A percentile compares a stretch with the other conserved stretches of the same genome.
Evolutionary conservation across 2,329 filamentous ascomycete genomes (phyloP).

Genomic region (Alternaria postmessia): DNA sequence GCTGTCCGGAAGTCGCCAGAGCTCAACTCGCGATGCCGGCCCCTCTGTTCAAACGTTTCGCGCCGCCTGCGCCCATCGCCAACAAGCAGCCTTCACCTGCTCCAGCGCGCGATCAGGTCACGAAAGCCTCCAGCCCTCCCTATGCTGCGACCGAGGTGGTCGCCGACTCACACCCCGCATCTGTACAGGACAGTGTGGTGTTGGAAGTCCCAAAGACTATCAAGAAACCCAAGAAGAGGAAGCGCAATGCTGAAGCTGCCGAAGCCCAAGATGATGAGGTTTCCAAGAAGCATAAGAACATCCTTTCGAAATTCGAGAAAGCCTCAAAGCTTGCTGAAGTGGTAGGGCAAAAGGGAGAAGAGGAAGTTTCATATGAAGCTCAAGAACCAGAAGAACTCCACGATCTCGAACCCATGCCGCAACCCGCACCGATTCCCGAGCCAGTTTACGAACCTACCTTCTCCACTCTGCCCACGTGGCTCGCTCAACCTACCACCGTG

Average conservation of each 20-base stretch:
- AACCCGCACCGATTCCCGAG: conserved; percentile 71
- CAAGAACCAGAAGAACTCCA: conserved; percentile 61
- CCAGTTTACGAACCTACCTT: conserved; percentile 70
- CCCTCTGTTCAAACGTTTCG: conserved; percentile 58
- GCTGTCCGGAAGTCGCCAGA: not conserved
- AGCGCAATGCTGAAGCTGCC: conserved; percentile 36
- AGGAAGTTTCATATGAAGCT: conserved; percentile 47
- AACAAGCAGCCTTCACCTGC: conserved; percentile 13
- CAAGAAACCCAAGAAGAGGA: conserved; percentile 49
- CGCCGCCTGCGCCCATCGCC: conserved; percentile 45
- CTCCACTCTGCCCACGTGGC: conserved; percentile 81
- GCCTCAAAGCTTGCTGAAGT: conserved; percentile 42
- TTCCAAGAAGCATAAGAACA: conserved; percentile 48
- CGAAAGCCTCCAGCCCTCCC: conserved; percentile 6
- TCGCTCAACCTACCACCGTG: conserved; percentile 76
- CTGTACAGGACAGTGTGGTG: conserved; percentile 15
- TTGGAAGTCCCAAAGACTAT: conserved; percentile 22
- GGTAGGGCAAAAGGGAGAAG: conserved; percentile 19
- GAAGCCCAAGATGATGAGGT: conserved; percentile 37
- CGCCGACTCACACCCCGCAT: conserved; percentile 2
- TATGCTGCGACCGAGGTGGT: not conserved
- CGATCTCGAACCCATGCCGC: conserved; percentile 81
- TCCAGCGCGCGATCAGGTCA: not conserved
- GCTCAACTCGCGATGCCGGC: conserved; percentile 52
- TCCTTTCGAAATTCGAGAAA: conserved; percentile 58